Conservation (phyloP, 495 filamentous ascomycete genomes). For the Lasiosphaeria ovina region DNA sequence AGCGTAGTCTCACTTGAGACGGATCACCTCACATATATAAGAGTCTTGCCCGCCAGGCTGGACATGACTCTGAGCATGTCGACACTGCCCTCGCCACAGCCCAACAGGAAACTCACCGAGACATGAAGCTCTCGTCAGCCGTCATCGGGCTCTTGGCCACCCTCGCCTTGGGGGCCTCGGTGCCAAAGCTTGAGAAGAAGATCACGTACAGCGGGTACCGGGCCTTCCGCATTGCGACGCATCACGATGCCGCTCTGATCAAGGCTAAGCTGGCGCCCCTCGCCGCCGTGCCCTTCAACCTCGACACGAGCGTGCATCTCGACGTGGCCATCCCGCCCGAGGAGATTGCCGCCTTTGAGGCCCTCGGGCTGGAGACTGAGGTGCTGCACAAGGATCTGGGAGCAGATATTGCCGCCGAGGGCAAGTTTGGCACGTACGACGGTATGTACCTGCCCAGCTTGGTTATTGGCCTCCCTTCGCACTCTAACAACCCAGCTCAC, state of each 20-base stretch:
- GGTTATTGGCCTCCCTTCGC: neutral
- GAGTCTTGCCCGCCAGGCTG: too few species aligned
- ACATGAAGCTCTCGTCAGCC: neutral
- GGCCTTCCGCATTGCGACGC: slow-evolving; percentile 27
- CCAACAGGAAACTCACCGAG: neutral
- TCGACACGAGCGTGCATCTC: slow-evolving; percentile 28
- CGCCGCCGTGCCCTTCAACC: slow-evolving; percentile 24
- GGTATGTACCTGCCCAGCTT: slow-evolving; percentile 9
- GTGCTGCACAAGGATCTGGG: slow-evolving; percentile 31
- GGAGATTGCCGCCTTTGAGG: slow-evolving; percentile 24
- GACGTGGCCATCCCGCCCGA: slow-evolving; percentile 28
- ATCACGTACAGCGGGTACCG: slow-evolving; percentile 33
- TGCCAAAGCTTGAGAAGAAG: slow-evolving; percentile 19
- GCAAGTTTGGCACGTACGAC: slow-evolving; percentile 22
- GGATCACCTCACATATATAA: too few species aligned
- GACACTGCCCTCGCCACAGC: neutral
- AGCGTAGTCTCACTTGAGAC: too few species aligned
- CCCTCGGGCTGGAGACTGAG: slow-evolving; percentile 14
- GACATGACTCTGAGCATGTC: neutral
- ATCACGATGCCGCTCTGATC: slow-evolving; percentile 21
- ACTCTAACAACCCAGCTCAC: slow-evolving; percentile 12
- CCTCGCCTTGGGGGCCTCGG: slow-evolving; percentile 19
- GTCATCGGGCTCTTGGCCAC: slow-evolving; percentile 10
- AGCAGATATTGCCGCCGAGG: slow-evolving; percentile 26
- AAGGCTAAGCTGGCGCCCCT: slow-evolving; percentile 23